Conservation (phyloP, 2,329 filamentous ascomycete species). For the Penicillium sp. region DNA sequence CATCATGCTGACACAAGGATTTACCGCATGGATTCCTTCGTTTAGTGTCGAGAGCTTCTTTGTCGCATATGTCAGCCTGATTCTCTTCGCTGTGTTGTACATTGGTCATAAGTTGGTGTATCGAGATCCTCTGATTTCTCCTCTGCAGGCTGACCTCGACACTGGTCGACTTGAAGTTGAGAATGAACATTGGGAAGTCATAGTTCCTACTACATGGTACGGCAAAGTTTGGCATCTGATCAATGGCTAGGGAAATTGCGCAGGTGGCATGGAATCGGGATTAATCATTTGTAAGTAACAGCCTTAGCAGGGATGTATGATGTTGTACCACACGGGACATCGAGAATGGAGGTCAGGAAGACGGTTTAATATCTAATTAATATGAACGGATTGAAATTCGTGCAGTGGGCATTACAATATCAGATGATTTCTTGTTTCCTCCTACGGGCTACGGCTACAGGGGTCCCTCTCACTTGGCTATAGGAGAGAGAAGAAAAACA, state of each 20-base stretch:
- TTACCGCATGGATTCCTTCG: slow-evolving; percentile 20
- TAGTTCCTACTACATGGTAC: slow-evolving; percentile 24
- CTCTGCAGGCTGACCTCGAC: slow-evolving; percentile 22
- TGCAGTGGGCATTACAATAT: background rate
- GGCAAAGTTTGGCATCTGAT: slow-evolving; percentile 21
- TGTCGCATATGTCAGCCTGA: slow-evolving; percentile 23
- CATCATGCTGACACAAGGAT: slow-evolving; percentile 23
- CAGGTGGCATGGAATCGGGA: background rate
- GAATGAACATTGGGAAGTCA: slow-evolving; percentile 23
- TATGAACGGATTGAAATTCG: background rate
- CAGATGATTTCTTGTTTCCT: too few relatives aligned
- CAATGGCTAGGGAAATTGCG: slow-evolving; percentile 10
- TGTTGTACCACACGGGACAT: background rate
- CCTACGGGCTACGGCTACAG: background rate
- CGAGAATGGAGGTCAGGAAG: background rate
- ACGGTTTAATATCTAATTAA: background rate
- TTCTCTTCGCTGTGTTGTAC: slow-evolving; percentile 22
- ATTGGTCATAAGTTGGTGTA: slow-evolving; percentile 21
- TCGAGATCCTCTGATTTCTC: slow-evolving; percentile 19
- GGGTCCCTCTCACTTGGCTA: background rate
- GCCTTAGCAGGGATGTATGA: background rate
- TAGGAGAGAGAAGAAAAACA: background rate
- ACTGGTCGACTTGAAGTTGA: slow-evolving; percentile 24
- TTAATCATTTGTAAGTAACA: background rate
- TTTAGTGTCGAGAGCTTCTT: slow-evolving; percentile 23